Percentiles rank a stretch among this genome's conserved stretches.
phyloP scores from a whole-genome alignment of 371 early-diverging fungal genomes.

The Mucor circinelloides region DNA sequence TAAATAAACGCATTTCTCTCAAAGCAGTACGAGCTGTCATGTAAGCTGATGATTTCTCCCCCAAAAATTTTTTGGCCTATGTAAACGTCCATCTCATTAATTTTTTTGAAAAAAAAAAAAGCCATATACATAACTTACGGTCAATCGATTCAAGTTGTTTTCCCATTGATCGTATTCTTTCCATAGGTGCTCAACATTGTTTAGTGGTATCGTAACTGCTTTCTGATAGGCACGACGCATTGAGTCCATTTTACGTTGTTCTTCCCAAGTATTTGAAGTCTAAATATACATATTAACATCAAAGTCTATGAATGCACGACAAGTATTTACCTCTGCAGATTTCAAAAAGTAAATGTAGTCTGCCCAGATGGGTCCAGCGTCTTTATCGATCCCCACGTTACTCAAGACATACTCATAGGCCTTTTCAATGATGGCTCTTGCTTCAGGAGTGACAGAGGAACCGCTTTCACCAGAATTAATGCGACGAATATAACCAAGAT shows the following conservation, averaged over 20 bases:
- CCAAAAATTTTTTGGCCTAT: conserved; percentile 86
- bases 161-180: conserved; percentile 95
- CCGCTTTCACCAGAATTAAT: conserved; percentile 66
- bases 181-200: conserved; percentile 91
- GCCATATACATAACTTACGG: conserved; percentile 62
- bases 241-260: conserved; percentile 86
- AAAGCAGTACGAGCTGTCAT: conserved; percentile 91
- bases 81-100: too few species aligned
- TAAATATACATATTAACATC: conserved; percentile 22
- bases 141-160: conserved; percentile 80
- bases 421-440: conserved; percentile 72
- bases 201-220: conserved; percentile 84
- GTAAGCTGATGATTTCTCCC: conserved; percentile 83
- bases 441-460: conserved; percentile 62
- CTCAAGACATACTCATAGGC: conserved; percentile 89
- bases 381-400: conserved; percentile 89
- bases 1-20: conserved; percentile 76
- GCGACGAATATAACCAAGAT: conserved; percentile 84
- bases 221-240: conserved; percentile 86
- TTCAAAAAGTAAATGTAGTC: conserved; percentile 87
- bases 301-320: too few species aligned
- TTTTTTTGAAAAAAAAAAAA: too few species aligned
- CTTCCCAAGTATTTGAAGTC: conserved; percentile 83
- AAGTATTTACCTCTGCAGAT: conserved; percentile 72
- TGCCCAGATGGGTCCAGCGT: conserved; percentile 88